phyloP scores from a whole-genome alignment of 805 yeast genomes.

The Yueomyces sp. region DNA sequence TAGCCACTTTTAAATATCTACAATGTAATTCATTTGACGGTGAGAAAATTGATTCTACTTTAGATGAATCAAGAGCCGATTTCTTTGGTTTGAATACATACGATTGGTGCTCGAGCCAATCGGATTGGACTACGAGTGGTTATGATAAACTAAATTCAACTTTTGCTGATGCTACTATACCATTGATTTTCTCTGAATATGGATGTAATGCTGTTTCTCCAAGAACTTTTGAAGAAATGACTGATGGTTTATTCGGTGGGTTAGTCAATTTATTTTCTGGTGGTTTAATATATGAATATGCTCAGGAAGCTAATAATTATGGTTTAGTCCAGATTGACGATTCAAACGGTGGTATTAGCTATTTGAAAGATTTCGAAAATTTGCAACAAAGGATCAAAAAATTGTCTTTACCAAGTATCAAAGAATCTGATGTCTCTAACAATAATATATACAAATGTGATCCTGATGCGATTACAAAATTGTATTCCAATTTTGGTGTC shows the following conservation, averaged over 20 bases:
- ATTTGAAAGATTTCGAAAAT: slow-evolving; percentile 37
- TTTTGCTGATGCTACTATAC: slow-evolving; percentile 46
- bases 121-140: slow-evolving; percentile 57
- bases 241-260: slow-evolving; percentile 52
- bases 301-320: slow-evolving; percentile 61
- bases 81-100: slow-evolving; percentile 81
- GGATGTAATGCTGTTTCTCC: slow-evolving; percentile 75
- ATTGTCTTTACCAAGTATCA: slow-evolving; percentile 26
- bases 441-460: slow-evolving; percentile 28
- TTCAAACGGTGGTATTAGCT: slow-evolving; percentile 28
- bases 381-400: slow-evolving; percentile 31
- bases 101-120: slow-evolving; percentile 65
- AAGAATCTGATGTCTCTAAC: slow-evolving; percentile 25
- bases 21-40: slow-evolving; percentile 59
- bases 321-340: slow-evolving; percentile 53
- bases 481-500: slow-evolving; percentile 31
- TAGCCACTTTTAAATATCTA: slow-evolving; percentile 65
- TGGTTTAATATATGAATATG: slow-evolving; percentile 86
- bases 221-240: slow-evolving; percentile 75
- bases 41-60: slow-evolving; percentile 28
- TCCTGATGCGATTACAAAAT: slow-evolving; percentile 22
- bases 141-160: slow-evolving; percentile 47
- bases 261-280: slow-evolving; percentile 64
- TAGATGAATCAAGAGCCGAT: slow-evolving; percentile 59
- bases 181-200: slow-evolving; percentile 58